These are phyloP conservation scores for Fulvia fulva DNA, from an alignment of 2,329 filamentous ascomycete genomes.

Conservation along the genomic window DNA sequence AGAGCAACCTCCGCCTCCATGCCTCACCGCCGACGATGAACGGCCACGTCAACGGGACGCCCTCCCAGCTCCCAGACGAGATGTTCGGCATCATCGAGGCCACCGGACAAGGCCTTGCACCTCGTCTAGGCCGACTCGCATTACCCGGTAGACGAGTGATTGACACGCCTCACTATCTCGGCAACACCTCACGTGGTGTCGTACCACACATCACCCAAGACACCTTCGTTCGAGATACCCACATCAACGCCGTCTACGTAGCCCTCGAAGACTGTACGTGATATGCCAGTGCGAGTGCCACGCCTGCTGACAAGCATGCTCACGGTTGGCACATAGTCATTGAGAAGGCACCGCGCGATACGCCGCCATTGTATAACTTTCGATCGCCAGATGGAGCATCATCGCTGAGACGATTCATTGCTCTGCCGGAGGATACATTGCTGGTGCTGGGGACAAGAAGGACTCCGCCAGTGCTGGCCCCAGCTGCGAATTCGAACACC, in stretches of 20 bases:
- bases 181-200: conserved; percentile 74
- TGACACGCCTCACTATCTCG: conserved; percentile 78
- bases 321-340: conserved; percentile 52
- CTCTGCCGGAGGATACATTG: conserved; percentile 60
- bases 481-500: conserved; percentile 50
- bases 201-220: conserved; percentile 89
- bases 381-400: conserved; percentile 43
- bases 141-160: conserved; percentile 62
- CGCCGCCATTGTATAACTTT: conserved; percentile 52
- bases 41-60: conserved; percentile 11
- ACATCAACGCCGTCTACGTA: conserved; percentile 68
- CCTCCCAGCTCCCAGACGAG: conserved; percentile 27
- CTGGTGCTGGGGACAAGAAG: conserved; percentile 75
- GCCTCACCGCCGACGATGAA: conserved; percentile 8
- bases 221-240: conserved; percentile 62
- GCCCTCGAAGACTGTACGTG: conserved; percentile 87
- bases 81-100: conserved; percentile 47
- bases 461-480: conserved; percentile 68
- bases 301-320: conserved; percentile 38
- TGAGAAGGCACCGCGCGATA: conserved; percentile 52
- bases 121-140: conserved; percentile 65
- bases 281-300: conserved; percentile 4
- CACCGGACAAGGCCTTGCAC: conserved; percentile 37
- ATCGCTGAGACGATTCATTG: conserved; percentile 72
- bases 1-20: too few relatives aligned